Evolutionary conservation across 805 yeast species (phyloP).

Genomic region (Metschnikowia similis): DNA sequence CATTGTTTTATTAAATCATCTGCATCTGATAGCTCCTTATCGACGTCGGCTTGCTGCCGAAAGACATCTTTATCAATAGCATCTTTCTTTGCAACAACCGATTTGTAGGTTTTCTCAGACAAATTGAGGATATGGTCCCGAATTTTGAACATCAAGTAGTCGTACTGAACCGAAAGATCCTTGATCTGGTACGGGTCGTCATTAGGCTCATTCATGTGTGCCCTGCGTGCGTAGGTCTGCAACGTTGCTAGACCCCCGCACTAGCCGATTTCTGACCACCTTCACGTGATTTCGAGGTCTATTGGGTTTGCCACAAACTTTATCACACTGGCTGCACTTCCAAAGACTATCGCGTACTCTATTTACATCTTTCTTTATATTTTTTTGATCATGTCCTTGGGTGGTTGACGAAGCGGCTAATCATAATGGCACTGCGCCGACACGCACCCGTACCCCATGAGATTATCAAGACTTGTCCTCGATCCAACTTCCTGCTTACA

Average conservation of each 20-base stretch:
- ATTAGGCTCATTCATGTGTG: neutral
- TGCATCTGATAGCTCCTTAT: slow-evolving; percentile 36
- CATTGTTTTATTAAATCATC: slow-evolving; percentile 42
- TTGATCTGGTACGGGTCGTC: slow-evolving; percentile 64
- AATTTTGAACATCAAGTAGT: slow-evolving; percentile 60
- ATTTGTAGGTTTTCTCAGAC: slow-evolving; percentile 34
- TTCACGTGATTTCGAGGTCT: neutral
- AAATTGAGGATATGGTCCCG: slow-evolving; percentile 50
- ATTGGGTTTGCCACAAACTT: neutral
- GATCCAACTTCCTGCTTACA: neutral
- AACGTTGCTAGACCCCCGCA: neutral
- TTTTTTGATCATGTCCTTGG: neutral
- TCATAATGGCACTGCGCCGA: neutral
- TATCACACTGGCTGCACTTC: neutral
- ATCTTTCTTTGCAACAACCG: slow-evolving; percentile 31
- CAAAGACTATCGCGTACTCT: no score
- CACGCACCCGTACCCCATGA: slow-evolving; percentile 7
- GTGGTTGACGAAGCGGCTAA: neutral
- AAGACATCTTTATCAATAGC: slow-evolving; percentile 20
- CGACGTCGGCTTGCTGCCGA: slow-evolving; percentile 26
- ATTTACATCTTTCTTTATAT: neutral
- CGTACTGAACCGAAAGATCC: slow-evolving; percentile 57
- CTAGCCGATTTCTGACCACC: neutral
- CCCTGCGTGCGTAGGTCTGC: neutral
- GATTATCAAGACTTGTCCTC: slow-evolving; percentile 1